Evolutionary conservation across 495 filamentous ascomycete genomes (phyloP), one percentile per base, ranked within the genome.

Genomic region (Xylaria sp.): DNA sequence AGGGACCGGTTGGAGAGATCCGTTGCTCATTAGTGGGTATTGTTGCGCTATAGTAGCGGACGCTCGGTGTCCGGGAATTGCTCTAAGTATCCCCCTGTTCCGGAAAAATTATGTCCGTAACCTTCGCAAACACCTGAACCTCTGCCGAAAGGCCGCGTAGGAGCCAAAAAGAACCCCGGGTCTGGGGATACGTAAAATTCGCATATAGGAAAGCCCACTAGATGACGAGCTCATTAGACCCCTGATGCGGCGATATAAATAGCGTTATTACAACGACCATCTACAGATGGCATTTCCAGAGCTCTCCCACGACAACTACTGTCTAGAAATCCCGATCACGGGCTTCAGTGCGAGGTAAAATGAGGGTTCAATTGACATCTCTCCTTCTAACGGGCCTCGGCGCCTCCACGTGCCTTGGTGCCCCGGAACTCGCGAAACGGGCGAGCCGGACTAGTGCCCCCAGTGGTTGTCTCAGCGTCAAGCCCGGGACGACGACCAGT

Each of bases 71-170:
- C 52, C 52, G 52, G 52, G 26, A 31, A 55, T 31, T 53, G 12
- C 5, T 17, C 24, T 17, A 5, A 31, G 26, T 6, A 55, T 53
- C 52, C 26, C 52, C 52, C 52, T 55, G 14, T 14, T 17, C 52
- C 52, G 52, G 52, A 55, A 55, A 55, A 55, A 55, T 26, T 31
- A 55, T 31, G 26, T 55, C 52, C 52, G 52, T 53, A 5, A 12
- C 12, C 5, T 6, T 29, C 52, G 52, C 17, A 11, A 14, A 24
- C 17, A 29, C 50, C 11, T 15, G 5, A 14, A 31, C 17, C 14
- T 29, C 26, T 15, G 52, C 21, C 5, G 26, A 31, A 31, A 31
- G 26, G 14, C 52, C 52, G 26, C 26, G 14, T 29, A 5, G 17
- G 52, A 55, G 52, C 26, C 52, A 31, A 55, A 31, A 29, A 29